Evolutionary conservation across 352 stramenopile genomes (phyloP), one percentile per base, ranked within the genome.

Genomic region (Pythium brassicae): DNA sequence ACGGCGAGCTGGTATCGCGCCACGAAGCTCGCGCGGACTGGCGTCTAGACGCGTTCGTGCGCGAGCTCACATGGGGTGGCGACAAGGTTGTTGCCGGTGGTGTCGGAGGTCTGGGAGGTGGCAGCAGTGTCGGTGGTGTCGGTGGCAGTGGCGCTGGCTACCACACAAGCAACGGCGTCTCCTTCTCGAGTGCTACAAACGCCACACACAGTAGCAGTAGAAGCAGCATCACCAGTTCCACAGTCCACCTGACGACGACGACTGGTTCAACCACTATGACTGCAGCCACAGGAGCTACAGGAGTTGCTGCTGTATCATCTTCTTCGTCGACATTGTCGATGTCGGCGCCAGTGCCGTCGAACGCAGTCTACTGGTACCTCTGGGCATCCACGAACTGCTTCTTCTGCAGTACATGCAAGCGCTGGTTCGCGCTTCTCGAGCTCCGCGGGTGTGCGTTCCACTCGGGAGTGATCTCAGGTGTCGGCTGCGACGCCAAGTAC

Each of bases 341-440:
- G 29, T 22, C 39, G 35, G 14, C 6, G 17, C 14, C 39, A 20
- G 69, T 86, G 42, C 68, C 65, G 4, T 96, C 85, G 86, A 73
- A 61, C 20, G 71, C 63, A 0, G 70, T 75, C 0, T 97, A 93
- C 53, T 96, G 89, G 87, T 80, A 83, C 47, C 47, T 95, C 5
- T 97, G 83, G 86, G 83, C 73, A 1, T 77, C 74, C 12, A 83
- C 65, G 7, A 73, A 79, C 26, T 64, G 57, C 26, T 86, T 92
- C 25, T 48, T 55, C n/a, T 95, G 83, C 53, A 58, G 23, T 12
- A 56, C 62, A 9, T 93, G 79, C 58, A 70, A 65, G 12, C 58
- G 66, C 12, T 63, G 50, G 25, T 86, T 63, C 42, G 74, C 61
- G 26, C 63, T 85, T 4, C 23, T 83, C 9, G 65, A 87, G 19